Conservation (phyloP, 768 basidiomycete genomes). For the Hypholoma fasciculare region DNA sequence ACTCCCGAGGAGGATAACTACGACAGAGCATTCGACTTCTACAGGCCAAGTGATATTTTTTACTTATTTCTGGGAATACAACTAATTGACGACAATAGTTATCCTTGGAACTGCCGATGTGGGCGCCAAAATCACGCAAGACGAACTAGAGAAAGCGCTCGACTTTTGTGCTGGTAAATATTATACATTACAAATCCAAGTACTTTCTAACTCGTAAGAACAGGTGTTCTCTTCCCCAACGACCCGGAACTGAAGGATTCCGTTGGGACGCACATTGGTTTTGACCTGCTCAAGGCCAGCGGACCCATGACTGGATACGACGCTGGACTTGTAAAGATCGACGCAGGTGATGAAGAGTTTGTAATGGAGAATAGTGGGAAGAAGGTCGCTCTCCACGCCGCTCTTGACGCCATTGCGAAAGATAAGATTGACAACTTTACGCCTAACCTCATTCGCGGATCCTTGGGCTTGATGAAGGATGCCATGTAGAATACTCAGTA, state of each 20-base stretch:
- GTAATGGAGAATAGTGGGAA: neutral
- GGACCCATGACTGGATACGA: neutral
- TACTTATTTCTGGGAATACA: neutral
- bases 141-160: neutral
- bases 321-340: neutral
- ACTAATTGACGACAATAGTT: neutral
- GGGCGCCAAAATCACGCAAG: neutral
- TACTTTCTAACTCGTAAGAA: neutral
- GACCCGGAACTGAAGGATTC: neutral
- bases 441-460: neutral
- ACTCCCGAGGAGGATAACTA: slow-evolving; percentile 49
- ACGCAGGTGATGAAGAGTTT: neutral
- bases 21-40: slow-evolving; percentile 45
- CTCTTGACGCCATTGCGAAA: neutral
- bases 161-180: neutral
- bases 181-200: no score
- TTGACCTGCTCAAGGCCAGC: neutral
- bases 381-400: neutral
- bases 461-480: neutral
- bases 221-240: neutral
- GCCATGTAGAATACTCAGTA: neutral
- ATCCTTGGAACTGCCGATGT: slow-evolving; percentile 1
- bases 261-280: neutral
- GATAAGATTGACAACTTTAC: neutral
- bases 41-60: neutral